Base-by-base conservation (phyloP, 1,284 basidiomycete species). In the Chondrostereum purpureum region DNA sequence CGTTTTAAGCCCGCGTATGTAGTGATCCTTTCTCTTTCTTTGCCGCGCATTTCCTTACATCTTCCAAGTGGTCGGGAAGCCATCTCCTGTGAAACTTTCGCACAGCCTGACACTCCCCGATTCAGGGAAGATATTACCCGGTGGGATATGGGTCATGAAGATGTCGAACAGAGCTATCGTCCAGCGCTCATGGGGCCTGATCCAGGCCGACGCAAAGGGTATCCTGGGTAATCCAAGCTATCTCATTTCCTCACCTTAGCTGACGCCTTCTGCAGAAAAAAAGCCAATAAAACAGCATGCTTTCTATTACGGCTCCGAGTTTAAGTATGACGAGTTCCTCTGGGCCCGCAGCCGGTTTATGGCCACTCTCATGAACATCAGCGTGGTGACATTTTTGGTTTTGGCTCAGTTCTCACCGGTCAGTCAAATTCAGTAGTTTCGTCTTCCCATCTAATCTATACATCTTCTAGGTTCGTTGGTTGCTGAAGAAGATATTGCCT, bases 121-220 rank as follows among this genome's bases (percentile, higher is more conserved):
- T 44, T 70, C 62, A 23, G 57, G 55, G 37, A 46, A 47, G 36
- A 50, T 63, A 1, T 55, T 75, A 12, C 68, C 70, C 46, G 90
- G 88, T 21, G 68, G 67, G 0, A 68, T 76, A 50, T 88, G 74
- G 60, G 55, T 82, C 36, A 88, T 93, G 80, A 63, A 68, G 11
- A 50, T 67, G 1, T 57, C 72, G 39, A 90, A 95, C 58, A 68
- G 72, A 23, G 66, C 78, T 14, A 64, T 91, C 22, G 86, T 92
- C 27, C 81, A 89, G 52, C 80, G 92, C 45, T 82, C 88, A 17
- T 88, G 82, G 70, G 88, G 82, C 10, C 69, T 94, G 21, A 72
- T 81, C 41, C 74, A 84, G 48, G 39, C 61, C 17, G 56, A 65
- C 19, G 67, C 55, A 46, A 17, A 37, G 45, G 39, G 50, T 50